phyloP scores from a whole-genome alignment of 1,284 basidiomycete species.

The Marasmius oreades region DNA sequence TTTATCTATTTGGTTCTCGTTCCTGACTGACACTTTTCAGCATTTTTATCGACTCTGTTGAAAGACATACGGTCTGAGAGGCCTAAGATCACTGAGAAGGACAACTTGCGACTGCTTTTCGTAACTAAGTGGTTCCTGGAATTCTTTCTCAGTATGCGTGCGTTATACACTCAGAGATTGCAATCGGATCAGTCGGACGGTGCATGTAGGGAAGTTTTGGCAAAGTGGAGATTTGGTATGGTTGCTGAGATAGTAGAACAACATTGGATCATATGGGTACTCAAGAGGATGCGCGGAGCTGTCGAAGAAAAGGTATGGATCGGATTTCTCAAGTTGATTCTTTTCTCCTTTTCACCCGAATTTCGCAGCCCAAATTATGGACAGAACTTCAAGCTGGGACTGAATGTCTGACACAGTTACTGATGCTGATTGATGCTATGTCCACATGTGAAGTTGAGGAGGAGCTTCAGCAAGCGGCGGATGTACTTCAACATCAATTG shows the following conservation, averaged over 20 bases:
- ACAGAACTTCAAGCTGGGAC: slow-evolving; percentile 93
- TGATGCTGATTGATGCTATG: slow-evolving; percentile 78
- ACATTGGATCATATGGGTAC: slow-evolving; percentile 83
- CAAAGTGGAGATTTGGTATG: slow-evolving; percentile 66
- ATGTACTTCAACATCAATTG: slow-evolving; percentile 80
- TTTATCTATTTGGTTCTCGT: slow-evolving; percentile 3
- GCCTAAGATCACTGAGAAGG: slow-evolving; percentile 85
- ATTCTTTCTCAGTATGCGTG: slow-evolving; percentile 70
- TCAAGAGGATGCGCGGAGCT: slow-evolving; percentile 82
- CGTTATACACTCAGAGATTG: slow-evolving; percentile 24
- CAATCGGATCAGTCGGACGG: neutral
- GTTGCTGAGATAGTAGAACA: slow-evolving; percentile 85
- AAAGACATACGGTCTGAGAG: slow-evolving; percentile 92
- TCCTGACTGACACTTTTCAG: slow-evolving; percentile 35
- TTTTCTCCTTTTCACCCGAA: slow-evolving; percentile 2
- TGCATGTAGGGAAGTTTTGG: slow-evolving; percentile 21
- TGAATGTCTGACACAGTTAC: slow-evolving; percentile 86
- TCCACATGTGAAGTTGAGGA: slow-evolving; percentile 44
- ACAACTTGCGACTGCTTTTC: slow-evolving; percentile 82
- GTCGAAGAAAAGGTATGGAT: slow-evolving; percentile 77
- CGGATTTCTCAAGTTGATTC: slow-evolving; percentile 1
- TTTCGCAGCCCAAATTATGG: slow-evolving; percentile 77
- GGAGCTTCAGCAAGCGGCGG: slow-evolving; percentile 72
- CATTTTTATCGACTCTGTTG: slow-evolving; percentile 78
- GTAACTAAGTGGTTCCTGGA: slow-evolving; percentile 87